Percentiles rank a stretch among this genome's conserved stretches.
phyloP scores from a whole-genome alignment of 345 rosid genomes.

The Nephelium lappaceum region DNA sequence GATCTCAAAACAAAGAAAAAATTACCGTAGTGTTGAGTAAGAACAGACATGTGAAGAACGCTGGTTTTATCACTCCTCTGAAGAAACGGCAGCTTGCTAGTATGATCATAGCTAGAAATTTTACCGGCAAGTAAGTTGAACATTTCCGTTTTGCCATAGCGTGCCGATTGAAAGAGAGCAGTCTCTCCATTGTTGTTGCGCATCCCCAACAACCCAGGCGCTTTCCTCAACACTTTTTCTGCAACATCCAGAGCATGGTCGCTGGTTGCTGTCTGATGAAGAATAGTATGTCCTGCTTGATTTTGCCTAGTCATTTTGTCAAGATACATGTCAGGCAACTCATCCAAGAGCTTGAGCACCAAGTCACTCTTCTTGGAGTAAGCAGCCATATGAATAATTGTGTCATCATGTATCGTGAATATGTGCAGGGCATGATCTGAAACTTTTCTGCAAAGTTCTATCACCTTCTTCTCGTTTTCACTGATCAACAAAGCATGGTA shows the following conservation, averaged over 20 bases:
- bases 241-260: neutral
- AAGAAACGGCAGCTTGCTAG: neutral
- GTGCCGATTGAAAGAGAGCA: neutral
- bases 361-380: neutral
- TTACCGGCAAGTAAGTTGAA: conserved; percentile 13
- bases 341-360: neutral
- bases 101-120: neutral
- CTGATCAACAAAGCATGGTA: neutral
- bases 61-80: conserved; percentile 8
- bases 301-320: neutral
- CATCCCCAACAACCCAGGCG: neutral
- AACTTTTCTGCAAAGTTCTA: neutral
- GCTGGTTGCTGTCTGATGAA: conserved; percentile 23
- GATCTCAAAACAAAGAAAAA: neutral
- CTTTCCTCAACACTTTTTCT: neutral
- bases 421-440: neutral
- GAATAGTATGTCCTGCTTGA: conserved; percentile 12
- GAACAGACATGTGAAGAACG: conserved; percentile 31
- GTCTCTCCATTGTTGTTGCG: conserved; percentile 7
- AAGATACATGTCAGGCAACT: neutral
- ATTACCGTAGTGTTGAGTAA: conserved; percentile 26
- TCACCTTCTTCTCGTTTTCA: neutral
- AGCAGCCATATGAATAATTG: too few species aligned
- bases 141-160: neutral
- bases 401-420: too few species aligned